A percentile compares a stretch with the other conserved stretches of the same genome.
phyloP scores from a whole-genome alignment of 208 protist species.

The Leishmania aethiopica region DNA sequence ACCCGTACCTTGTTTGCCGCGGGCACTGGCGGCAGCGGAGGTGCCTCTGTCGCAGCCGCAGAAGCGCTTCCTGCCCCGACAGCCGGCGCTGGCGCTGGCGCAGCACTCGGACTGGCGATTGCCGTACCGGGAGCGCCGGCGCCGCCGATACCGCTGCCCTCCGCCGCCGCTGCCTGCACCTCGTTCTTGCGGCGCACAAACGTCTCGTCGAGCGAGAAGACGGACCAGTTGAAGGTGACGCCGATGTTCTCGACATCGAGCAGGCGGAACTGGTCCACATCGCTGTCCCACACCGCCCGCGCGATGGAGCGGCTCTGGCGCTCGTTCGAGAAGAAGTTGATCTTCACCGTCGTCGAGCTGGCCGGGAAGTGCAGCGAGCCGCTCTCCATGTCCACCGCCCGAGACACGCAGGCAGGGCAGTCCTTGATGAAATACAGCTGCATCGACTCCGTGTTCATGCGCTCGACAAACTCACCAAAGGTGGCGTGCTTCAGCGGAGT shows the following conservation, averaged over 20 bases:
- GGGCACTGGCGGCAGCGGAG: not conserved
- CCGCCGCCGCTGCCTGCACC: conserved; percentile 6
- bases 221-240: conserved; percentile 79
- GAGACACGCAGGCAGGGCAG: conserved; percentile 77
- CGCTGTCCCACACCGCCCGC: conserved; percentile 79
- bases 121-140: not conserved
- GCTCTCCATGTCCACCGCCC: conserved; percentile 80
- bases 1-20: conserved; percentile 9
- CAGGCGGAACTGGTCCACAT: conserved; percentile 72
- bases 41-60: not conserved
- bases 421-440: conserved; percentile 89
- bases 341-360: conserved; percentile 70
- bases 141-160: not conserved
- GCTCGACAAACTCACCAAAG: conserved; percentile 83
- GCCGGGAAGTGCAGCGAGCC: conserved; percentile 71
- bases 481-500: conserved; percentile 82
- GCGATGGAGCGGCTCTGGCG: conserved; percentile 74
- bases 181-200: conserved; percentile 33
- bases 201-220: conserved; percentile 87
- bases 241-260: conserved; percentile 86
- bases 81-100: not conserved
- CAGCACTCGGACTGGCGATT: not conserved
- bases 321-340: conserved; percentile 87
- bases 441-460: conserved; percentile 88
- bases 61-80: not conserved